Evolutionary conservation across 164 flowering plant genomes (phyloP), one percentile per base, ranked within the genome.

Genomic region (Tetracentron sinense): DNA sequence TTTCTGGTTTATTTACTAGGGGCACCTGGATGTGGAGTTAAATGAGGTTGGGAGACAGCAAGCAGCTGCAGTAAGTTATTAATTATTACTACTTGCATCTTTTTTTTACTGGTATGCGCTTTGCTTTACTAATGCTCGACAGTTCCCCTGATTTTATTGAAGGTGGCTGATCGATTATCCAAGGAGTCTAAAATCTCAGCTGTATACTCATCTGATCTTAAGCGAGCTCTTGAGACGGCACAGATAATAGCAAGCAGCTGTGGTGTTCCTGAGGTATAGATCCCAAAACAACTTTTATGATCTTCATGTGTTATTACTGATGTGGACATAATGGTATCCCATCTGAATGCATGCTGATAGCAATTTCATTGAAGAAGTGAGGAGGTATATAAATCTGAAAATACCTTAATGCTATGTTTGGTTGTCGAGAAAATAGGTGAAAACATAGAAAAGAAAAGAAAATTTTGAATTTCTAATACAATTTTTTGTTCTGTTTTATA

Each of bases 41-140:
- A 93, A 93, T 77, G 94, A 93, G 11, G 80, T 71, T 68, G 98
- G 98, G 64, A 81, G 86, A 68, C 76, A 82, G 68, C 98, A 93
- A 77, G 98, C 96, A 51, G 69, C 60, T 62, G 80, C 79, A 25
- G 98, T 93, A 78, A 80, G 84, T 75, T 56, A 19, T n/a, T n/a
- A n/a, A n/a, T n/a, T n/a, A n/a, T 49, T 27, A 20, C 12, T 26
- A 19, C 48, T 70, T 51, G 7, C 16, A 26, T 51, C 10, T 25
- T 49, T n/a, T n/a, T 7, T 44, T 25, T 12, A 1, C 31, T 42
- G 46, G 6, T 47, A 25, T 56, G n/a, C n/a, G 44, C 19, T 48
- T 42, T 61, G 8, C 55, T 22, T 21, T 62, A 62, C 27, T 60
- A 31, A 58, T 65, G 15, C 25, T 23, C 17, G 33, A 33, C 17